These are phyloP conservation scores for Globisporangium canariense DNA, from an alignment of 352 stramenopile species.

Conservation along the genomic window DNA sequence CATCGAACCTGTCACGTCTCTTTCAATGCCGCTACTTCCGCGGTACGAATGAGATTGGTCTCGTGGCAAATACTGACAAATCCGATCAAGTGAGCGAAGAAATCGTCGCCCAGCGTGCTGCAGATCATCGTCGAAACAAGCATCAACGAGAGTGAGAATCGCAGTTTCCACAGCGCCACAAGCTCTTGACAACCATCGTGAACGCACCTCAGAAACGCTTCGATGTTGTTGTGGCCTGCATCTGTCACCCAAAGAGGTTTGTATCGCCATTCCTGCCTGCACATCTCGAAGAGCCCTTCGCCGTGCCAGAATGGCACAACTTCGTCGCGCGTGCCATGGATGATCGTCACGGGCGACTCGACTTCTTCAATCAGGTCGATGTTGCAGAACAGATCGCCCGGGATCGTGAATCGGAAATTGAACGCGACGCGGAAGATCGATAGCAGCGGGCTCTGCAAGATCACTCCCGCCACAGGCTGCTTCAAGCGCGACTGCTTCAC, in stretches of 20 bases:
- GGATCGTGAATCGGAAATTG: constrained; percentile 97
- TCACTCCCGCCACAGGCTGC: constrained; percentile 92
- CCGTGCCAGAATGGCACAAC: constrained; percentile 99
- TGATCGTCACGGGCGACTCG: constrained; percentile 95
- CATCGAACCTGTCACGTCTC: constrained; percentile 17
- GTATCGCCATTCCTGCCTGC: constrained; percentile 90
- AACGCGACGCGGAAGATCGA: constrained; percentile 98
- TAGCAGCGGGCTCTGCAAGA: constrained; percentile 95
- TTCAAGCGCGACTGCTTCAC: constrained; percentile 88
- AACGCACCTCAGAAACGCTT: constrained; percentile 89
- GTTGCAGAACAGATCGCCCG: constrained; percentile 98
- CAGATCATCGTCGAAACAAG: background rate
- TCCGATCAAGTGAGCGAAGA: constrained; percentile 77
- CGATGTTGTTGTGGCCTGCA: constrained; percentile 98
- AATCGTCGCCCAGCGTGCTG: constrained; percentile 67
- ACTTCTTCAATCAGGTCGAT: constrained; percentile 92
- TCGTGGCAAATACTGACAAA: constrained; percentile 77
- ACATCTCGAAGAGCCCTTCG: constrained; percentile 91
- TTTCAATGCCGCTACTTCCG: constrained; percentile 21
- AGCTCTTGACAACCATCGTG: background rate
- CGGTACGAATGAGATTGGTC: constrained; percentile 43
- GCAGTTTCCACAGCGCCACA: too few species aligned
- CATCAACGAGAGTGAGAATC: background rate
- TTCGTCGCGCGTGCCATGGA: constrained; percentile 98
- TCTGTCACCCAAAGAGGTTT: constrained; percentile 98